Evolutionary conservation across 2,329 filamentous ascomycete species (phyloP), one percentile per base, ranked within the genome.

Genomic region (Alternaria brassicae): DNA sequence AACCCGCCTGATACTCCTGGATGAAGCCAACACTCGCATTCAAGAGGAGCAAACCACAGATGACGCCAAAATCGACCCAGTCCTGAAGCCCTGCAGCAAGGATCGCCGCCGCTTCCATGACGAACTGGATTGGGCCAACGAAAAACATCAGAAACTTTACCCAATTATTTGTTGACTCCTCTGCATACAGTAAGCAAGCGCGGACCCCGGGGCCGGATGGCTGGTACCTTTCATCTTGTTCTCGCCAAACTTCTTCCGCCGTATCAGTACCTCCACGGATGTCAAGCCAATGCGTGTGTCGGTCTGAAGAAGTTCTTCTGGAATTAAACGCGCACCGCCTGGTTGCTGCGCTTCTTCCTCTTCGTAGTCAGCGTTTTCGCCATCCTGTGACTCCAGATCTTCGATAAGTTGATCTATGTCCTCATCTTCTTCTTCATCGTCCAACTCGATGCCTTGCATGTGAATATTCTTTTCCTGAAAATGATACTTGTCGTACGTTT

Each of bases 51-150:
- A 96, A 84, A 74, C 82, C 92, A 79, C 90, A 92, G 69, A 96
- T 96, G 74, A 96, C 92, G 84, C 91, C 92, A 74, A 96, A 94
- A 82, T 96, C 92, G 66, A 96, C 90, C 92, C 92, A 96, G 73
- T 95, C 91, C 79, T 91, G 80, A 40, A 96, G 87, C 87, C 91
- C 91, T 62, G 90, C 91, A 76, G 92, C 92, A 59, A 96, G 85
- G 73, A 93, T 83, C 69, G 90, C 90, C 62, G 91, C 91, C 79
- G 87, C 68, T 88, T 94, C 91, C 92, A 96, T 96, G 77, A 96
- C 92, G 80, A 94, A 94, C 78, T 96, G 92, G 68, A 96, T 94
- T 23, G 93, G 93, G 67, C 93, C 93, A 56, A 95, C 83, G 78
- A 96, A 96, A 82, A 91, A 95, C 71, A 85, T 84, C 21, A 88